Evolutionary conservation across 148 eudicot species (phyloP), one percentile per base, ranked within the genome.

Genomic region (Chenopodium album): DNA sequence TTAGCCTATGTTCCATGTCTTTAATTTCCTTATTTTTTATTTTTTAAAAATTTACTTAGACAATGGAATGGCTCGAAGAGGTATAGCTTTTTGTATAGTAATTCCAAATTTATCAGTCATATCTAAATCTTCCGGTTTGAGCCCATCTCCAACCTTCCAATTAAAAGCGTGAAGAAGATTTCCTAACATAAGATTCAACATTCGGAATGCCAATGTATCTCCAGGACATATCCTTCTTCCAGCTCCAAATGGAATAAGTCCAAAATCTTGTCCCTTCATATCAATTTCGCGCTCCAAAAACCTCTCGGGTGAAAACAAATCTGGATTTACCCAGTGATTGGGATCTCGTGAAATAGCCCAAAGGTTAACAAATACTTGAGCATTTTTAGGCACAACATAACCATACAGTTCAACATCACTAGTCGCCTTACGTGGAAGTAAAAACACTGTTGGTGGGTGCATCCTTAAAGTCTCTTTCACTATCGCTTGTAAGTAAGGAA

Each of bases 291-390:
- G 63, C 4, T 74, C 77, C 11, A 74, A 2, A 28, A 74, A 74
- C 31, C 77, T 74, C 17, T 74, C 77, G 4, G 77, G 77, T 74
- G 62, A 50, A 74, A 74, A 74, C 12, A 29, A 52, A 74, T 74
- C 63, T 0, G 77, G 77, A 32, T 76, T 60, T 9, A 7, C 48
- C 80, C 80, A 77, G 5, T 50, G 54, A 0, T n/a, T 29, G 5
- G 88, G 86, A 78, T 86, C 88, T 23, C 80, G 77, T 2, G 67
- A 71, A 46, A 86, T 81, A 0, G 88, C 86, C 84, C 84, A 83
- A 4, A 84, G 28, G 14, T 86, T 86, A 1, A 86, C 84, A 2
- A 68, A 3, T 13, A 86, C 23, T 60, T 81, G 80, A 17, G 76
- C 67, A 11, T 81, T 71, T 71, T 81, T 67, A 6, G 88, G 88